phyloP scores from a whole-genome alignment of 2,329 filamentous ascomycete species.

The Hymenoscyphus fraxineus region DNA sequence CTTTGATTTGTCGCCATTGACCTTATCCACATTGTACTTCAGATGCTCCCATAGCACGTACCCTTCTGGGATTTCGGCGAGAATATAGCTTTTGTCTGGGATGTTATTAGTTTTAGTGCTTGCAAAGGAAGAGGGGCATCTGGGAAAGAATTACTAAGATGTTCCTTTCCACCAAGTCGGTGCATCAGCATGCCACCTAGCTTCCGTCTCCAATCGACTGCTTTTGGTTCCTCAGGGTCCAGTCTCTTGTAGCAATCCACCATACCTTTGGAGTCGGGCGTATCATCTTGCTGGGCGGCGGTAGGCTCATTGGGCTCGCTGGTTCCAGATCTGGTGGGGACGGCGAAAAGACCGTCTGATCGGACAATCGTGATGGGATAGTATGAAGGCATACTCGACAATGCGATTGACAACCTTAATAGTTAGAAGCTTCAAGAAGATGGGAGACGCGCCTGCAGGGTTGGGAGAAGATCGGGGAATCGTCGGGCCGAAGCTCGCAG shows the following conservation, averaged over 20 bases:
- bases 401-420: background rate
- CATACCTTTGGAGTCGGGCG: conserved; percentile 49
- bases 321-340: conserved; percentile 21
- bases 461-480: too few relatives aligned
- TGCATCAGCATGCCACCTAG: conserved; percentile 55
- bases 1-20: conserved; percentile 37
- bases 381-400: conserved; percentile 23
- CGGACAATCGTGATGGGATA: conserved; percentile 27
- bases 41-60: conserved; percentile 57
- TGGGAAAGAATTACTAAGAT: conserved; percentile 19
- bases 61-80: conserved; percentile 51
- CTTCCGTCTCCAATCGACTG: conserved; percentile 55
- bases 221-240: conserved; percentile 47
- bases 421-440: background rate
- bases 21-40: conserved; percentile 45
- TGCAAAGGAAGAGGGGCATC: background rate
- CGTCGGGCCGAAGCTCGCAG: too few relatives aligned
- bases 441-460: background rate
- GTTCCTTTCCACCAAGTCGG: conserved; percentile 40
- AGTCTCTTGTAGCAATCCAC: conserved; percentile 53
- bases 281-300: conserved; percentile 47
- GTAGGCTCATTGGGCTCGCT: conserved; percentile 48
- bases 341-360: conserved; percentile 30
- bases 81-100: conserved; percentile 43
- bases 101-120: background rate